A percentile compares a stretch with the other conserved stretches of the same genome.
Conservation (phyloP, 2,329 filamentous ascomycete species). For the Venturiaceae sp. region DNA sequence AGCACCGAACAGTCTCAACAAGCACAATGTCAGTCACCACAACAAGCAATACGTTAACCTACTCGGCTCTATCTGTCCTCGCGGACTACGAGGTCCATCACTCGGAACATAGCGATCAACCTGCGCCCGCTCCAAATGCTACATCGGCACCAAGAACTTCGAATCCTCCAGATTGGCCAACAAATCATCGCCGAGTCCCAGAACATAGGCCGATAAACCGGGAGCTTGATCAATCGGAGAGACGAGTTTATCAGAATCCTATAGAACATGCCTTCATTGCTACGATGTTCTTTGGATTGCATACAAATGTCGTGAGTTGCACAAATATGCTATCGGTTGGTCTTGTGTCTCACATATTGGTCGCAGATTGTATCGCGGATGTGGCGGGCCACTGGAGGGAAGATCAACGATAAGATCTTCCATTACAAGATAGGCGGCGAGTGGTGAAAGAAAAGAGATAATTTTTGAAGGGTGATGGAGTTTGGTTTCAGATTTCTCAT, state of each 20-base stretch:
- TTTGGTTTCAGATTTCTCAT: neutral
- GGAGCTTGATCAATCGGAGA: slow-evolving; percentile 27
- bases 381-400: slow-evolving; percentile 43
- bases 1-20: slow-evolving; percentile 1
- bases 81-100: slow-evolving; percentile 39
- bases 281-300: slow-evolving; percentile 40
- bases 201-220: slow-evolving; percentile 36
- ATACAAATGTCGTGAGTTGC: slow-evolving; percentile 31
- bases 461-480: neutral
- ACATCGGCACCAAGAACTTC: slow-evolving; percentile 14
- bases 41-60: slow-evolving; percentile 24
- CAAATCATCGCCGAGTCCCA: slow-evolving; percentile 37
- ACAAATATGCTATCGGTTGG: too few relatives aligned
- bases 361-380: slow-evolving; percentile 29
- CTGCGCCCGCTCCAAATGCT: slow-evolving; percentile 18
- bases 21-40: slow-evolving; percentile 35
- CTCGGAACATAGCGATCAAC: slow-evolving; percentile 21
- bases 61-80: slow-evolving; percentile 26
- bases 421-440: neutral
- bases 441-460: neutral
- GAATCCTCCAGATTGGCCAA: slow-evolving; percentile 36
- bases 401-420: slow-evolving; percentile 28
- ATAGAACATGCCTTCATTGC: slow-evolving; percentile 38
- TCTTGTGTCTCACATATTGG: neutral
- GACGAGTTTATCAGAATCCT: slow-evolving; percentile 34